Conservation (phyloP, 2,329 filamentous ascomycete genomes). For the Pezicula neosporulosa region DNA sequence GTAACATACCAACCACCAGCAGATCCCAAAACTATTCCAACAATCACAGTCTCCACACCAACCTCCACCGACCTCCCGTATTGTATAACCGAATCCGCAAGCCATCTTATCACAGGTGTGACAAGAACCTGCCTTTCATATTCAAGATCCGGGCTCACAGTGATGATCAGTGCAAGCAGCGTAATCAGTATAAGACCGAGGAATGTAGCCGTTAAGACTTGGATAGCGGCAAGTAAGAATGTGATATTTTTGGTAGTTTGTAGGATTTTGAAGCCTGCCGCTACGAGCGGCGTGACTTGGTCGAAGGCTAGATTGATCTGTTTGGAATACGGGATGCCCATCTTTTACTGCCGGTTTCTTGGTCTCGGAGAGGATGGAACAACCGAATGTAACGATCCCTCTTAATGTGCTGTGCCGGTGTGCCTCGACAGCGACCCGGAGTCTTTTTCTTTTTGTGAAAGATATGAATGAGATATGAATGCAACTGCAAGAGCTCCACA, state of each 20-base stretch:
- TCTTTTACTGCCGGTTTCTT: slow-evolving; percentile 18
- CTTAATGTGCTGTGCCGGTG: too few species aligned
- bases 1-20: slow-evolving; percentile 8
- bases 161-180: slow-evolving; percentile 37
- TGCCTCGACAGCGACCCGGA: too few species aligned
- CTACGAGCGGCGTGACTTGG: slow-evolving; percentile 48
- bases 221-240: slow-evolving; percentile 42
- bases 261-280: slow-evolving; percentile 43
- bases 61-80: slow-evolving; percentile 4
- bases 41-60: slow-evolving; percentile 5
- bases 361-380: not conserved
- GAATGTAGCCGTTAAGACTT: slow-evolving; percentile 40
- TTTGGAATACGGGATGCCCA: slow-evolving; percentile 50
- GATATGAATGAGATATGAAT: too few species aligned
- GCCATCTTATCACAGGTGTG: slow-evolving; percentile 36
- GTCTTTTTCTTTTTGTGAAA: too few species aligned
- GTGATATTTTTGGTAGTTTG: slow-evolving; percentile 46
- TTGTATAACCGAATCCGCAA: slow-evolving; percentile 14
- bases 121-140: slow-evolving; percentile 36
- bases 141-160: slow-evolving; percentile 44
- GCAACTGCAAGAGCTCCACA: too few species aligned
- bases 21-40: slow-evolving; percentile 2
- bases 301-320: slow-evolving; percentile 48
- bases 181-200: slow-evolving; percentile 35
- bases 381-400: too few species aligned